Evolutionary conservation across 257 asterid species (phyloP).

Genomic region (Solanum chilense): DNA sequence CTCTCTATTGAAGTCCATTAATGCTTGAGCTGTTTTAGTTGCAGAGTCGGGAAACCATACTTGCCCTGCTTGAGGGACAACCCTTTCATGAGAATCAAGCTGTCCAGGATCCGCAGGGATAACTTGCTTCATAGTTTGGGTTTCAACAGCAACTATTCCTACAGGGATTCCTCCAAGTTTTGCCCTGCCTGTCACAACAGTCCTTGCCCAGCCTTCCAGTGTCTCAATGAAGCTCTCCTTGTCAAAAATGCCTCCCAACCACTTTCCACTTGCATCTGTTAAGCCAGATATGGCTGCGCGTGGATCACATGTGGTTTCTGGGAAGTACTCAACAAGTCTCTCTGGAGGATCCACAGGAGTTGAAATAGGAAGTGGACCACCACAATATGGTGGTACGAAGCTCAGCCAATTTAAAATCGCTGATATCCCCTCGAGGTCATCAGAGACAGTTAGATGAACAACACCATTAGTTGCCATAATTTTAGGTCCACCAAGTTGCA

Average conservation of each 20-base stretch:
- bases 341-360: slow-evolving; percentile 60
- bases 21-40: slow-evolving; percentile 83
- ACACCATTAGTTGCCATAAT: slow-evolving; percentile 97
- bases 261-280: slow-evolving; percentile 50
- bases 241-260: slow-evolving; percentile 95
- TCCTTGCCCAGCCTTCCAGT: slow-evolving; percentile 94
- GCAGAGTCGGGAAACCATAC: slow-evolving; percentile 99
- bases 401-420: slow-evolving; percentile 88
- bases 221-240: slow-evolving; percentile 85
- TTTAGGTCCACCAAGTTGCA: slow-evolving; percentile 99
- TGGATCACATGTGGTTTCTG: slow-evolving; percentile 93
- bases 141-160: slow-evolving; percentile 93
- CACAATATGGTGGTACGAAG: slow-evolving; percentile 73
- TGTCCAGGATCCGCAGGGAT: slow-evolving; percentile 99
- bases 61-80: slow-evolving; percentile 97
- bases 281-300: slow-evolving; percentile 86
- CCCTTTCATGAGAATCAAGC: slow-evolving; percentile 87
- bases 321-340: slow-evolving; percentile 62
- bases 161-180: slow-evolving; percentile 96
- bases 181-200: slow-evolving; percentile 91
- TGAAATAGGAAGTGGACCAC: slow-evolving; percentile 85
- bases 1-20: slow-evolving; percentile 85
- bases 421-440: slow-evolving; percentile 93
- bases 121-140: slow-evolving; percentile 94
- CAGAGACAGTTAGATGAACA: slow-evolving; percentile 89